A percentile compares a stretch with the other conserved stretches of the same genome.
Conservation (phyloP, 768 basidiomycete species). For the Dendrothele bispora region DNA sequence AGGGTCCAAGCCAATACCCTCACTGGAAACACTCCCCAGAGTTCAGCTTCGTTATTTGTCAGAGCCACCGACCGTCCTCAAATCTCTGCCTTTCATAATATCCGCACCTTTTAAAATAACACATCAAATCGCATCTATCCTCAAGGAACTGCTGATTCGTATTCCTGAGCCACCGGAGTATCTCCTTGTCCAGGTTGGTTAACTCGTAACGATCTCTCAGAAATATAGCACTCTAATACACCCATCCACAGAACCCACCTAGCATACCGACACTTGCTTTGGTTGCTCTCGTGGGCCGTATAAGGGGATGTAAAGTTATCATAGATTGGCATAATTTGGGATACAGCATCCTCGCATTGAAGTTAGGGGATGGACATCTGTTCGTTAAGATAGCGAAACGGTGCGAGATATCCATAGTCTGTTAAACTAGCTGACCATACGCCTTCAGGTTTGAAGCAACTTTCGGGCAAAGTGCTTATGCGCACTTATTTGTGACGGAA, state of each 20-base stretch:
- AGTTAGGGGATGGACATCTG: slow-evolving; percentile 64
- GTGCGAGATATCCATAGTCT: slow-evolving; percentile 39
- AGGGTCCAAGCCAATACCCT: slow-evolving; percentile 80
- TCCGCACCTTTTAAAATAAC: slow-evolving; percentile 81
- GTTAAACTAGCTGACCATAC: neutral
- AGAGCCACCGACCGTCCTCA: slow-evolving; percentile 56
- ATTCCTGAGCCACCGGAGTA: slow-evolving; percentile 74
- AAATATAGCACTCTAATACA: neutral
- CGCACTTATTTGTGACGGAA: slow-evolving; percentile 90
- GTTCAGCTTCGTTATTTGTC: slow-evolving; percentile 69
- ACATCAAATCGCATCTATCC: slow-evolving; percentile 64
- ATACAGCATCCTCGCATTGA: slow-evolving; percentile 87
- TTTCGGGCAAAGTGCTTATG: slow-evolving; percentile 82
- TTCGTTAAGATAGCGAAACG: slow-evolving; percentile 75
- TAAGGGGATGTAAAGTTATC: slow-evolving; percentile 82
- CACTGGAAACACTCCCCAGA: slow-evolving; percentile 64
- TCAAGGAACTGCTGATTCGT: slow-evolving; percentile 58
- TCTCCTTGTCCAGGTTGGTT: slow-evolving; percentile 84
- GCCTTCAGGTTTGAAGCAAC: slow-evolving; percentile 71
- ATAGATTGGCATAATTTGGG: slow-evolving; percentile 99
- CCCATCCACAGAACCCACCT: slow-evolving; percentile 78
- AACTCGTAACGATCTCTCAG: neutral
- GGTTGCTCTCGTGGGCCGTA: slow-evolving; percentile 67
- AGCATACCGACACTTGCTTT: slow-evolving; percentile 91
- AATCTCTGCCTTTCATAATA: slow-evolving; percentile 60